Base-by-base conservation (phyloP, 1,139 yeast species). In the Nakaseomyces delphensis region DNA sequence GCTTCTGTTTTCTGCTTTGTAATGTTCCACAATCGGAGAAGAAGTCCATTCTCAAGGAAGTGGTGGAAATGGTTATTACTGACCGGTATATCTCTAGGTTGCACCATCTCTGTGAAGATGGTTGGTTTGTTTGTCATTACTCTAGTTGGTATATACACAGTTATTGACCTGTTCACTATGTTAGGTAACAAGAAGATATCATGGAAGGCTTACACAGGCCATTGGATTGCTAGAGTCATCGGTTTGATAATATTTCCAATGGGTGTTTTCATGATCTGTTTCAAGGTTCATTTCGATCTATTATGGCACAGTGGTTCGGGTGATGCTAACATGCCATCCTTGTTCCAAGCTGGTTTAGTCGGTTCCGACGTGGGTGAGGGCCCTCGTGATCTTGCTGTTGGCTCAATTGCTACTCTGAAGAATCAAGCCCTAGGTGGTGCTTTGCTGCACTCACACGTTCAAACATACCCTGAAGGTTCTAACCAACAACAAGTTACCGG, bases 401-500 rank as follows among this genome's bases (percentile, higher is more conserved):
- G 85, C 32, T 76, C 79, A 45, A 87, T 97, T 1, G 74, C 85
- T 43, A 86, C 97, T 6, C 63, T 93, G 47, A 91, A 87, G 65
- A 85, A 80, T 63, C 96, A 89, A 68, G 97, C 96, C 38, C 73
- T 89, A 53, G 82, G 93, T 49, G 96, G 96, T 50, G 95, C 96
- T 36, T 71, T 91, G 54, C 74, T 91, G 57, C 99, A 91, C 66
- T 91, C 98, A n/a, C 99, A 91, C 63, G 78, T 85, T 41, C 97
- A 91, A 68, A 72, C 87, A 14, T 93, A 71, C 70, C 98, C 98
- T 35, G 94, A 78, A 56, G 99, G 99, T 43, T 91, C 97, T 18
- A 74, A 76, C 55, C 98, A 91, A 67, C 98, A 91, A 67, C 98
- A 91, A 67, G 84, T 91, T 45, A 91, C 98, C 37, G 83, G 95